A percentile compares a stretch with the other conserved stretches of the same genome.
Conservation (phyloP, 2,329 filamentous ascomycete species). For the Macrophomina pseudophaseolina region DNA sequence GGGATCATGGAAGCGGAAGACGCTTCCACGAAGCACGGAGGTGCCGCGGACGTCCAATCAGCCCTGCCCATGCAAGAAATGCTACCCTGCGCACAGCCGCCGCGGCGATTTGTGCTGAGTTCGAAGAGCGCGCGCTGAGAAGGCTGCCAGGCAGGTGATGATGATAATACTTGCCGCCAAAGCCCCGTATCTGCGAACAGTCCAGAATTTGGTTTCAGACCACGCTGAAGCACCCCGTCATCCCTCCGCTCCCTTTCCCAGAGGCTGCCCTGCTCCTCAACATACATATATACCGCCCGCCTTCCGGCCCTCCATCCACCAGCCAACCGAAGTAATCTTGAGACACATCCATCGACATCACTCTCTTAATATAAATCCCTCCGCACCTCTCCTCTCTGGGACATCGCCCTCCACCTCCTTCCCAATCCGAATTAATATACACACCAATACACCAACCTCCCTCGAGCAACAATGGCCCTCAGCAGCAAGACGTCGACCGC, state of each 20-base stretch:
- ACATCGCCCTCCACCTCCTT: neutral
- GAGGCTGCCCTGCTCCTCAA: conserved; percentile 8
- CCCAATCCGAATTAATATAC: conserved; percentile 4
- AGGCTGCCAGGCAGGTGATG: conserved; percentile 14
- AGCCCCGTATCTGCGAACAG: conserved; percentile 21
- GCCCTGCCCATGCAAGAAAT: conserved; percentile 17
- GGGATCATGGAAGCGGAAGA: conserved; percentile 21
- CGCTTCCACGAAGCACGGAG: conserved; percentile 17
- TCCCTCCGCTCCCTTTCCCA: neutral
- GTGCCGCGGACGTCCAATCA: conserved; percentile 7
- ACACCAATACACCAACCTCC: neutral
- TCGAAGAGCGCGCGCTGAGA: neutral
- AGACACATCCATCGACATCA: neutral
- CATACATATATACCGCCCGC: conserved; percentile 18
- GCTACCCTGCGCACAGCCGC: conserved; percentile 23
- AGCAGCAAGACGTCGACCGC: conserved; percentile 10
- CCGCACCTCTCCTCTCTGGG: neutral
- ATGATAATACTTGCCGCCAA: conserved; percentile 13
- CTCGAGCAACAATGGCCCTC: neutral
- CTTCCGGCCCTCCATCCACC: conserved; percentile 17
- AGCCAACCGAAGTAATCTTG: conserved; percentile 12
- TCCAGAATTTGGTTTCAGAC: conserved; percentile 22
- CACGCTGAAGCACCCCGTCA: conserved; percentile 9
- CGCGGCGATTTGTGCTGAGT: conserved; percentile 15
- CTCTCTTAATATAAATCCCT: conserved; percentile 15